Percentiles rank a stretch among this genome's conserved stretches.
phyloP scores from a whole-genome alignment of 768 basidiomycete species.

The Nidula microcarpa region DNA sequence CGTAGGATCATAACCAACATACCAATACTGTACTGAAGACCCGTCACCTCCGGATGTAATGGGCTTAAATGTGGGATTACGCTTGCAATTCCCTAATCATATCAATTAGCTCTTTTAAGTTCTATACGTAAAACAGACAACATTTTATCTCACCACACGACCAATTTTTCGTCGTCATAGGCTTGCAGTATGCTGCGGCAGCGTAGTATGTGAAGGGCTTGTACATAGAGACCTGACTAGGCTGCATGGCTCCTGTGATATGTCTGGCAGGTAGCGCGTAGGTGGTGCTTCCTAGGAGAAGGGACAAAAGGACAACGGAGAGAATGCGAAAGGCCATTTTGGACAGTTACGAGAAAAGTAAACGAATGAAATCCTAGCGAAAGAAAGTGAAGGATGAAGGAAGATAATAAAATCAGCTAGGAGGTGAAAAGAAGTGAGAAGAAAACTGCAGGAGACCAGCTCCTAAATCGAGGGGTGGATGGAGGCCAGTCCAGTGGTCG shows the following conservation, averaged over 20 bases:
- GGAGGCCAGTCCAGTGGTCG: too few species aligned
- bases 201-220: not conserved
- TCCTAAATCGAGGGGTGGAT: too few species aligned
- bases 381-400: too few species aligned
- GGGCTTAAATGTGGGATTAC: slow-evolving; percentile 44
- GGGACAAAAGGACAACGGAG: not conserved
- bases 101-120: not conserved
- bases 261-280: not conserved
- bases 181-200: not conserved
- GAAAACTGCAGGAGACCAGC: too few species aligned
- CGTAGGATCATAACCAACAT: slow-evolving; percentile 17
- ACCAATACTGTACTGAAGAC: slow-evolving; percentile 37
- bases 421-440: too few species aligned
- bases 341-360: too few species aligned
- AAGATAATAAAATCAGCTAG: too few species aligned
- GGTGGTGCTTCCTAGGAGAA: not conserved
- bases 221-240: not conserved
- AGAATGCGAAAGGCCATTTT: not conserved
- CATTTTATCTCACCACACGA: not conserved
- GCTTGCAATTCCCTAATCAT: slow-evolving; percentile 37
- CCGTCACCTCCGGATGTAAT: slow-evolving; percentile 45
- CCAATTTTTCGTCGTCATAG: not conserved
- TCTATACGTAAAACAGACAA: not conserved
- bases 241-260: not conserved
- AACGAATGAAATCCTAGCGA: too few species aligned